Evolutionary conservation across 352 stramenopile genomes (phyloP).

Genomic region (Elongisporangium senticosum): DNA sequence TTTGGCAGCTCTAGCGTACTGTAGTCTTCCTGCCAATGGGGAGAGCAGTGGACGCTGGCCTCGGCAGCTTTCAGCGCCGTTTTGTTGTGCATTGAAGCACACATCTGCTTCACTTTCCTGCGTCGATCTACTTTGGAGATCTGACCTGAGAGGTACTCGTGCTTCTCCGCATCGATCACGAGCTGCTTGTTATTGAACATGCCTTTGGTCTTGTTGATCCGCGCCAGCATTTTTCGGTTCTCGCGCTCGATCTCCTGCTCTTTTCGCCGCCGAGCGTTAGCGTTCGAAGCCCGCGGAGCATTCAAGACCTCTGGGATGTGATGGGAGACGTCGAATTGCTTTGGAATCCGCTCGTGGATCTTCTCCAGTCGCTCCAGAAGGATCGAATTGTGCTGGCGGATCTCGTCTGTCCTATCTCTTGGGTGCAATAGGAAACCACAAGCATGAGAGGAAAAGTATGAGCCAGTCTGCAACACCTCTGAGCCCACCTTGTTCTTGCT

Average conservation of each 20-base stretch:
- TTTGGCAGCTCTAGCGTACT: background rate
- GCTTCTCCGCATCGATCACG: constrained; percentile 30
- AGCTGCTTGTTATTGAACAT: constrained; percentile 45
- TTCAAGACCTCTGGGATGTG: constrained; percentile 34
- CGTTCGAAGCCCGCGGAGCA: constrained; percentile 32
- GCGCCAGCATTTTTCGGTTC: constrained; percentile 37
- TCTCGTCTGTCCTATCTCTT: constrained; percentile 41
- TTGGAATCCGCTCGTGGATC: constrained; percentile 48
- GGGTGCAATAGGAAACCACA: background rate
- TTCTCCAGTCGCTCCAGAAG: constrained; percentile 42
- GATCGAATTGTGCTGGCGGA: constrained; percentile 43
- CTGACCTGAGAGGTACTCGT: constrained; percentile 46
- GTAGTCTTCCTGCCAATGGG: background rate
- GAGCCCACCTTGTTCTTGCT: constrained; percentile 45
- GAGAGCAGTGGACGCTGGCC: background rate
- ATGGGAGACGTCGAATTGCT: constrained; percentile 60
- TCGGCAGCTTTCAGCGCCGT: constrained; percentile 4
- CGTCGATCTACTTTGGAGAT: constrained; percentile 47
- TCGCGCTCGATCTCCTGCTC: constrained; percentile 43
- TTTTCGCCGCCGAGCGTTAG: constrained; percentile 17
- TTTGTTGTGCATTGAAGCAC: constrained; percentile 15
- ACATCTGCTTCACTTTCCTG: constrained; percentile 34
- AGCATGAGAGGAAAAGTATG: background rate
- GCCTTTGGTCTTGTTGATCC: constrained; percentile 33
- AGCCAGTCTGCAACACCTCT: background rate